A percentile compares a stretch with the other conserved stretches of the same genome.
Conservation (phyloP, 2,329 filamentous ascomycete genomes). For the Aureobasidium sp. region DNA sequence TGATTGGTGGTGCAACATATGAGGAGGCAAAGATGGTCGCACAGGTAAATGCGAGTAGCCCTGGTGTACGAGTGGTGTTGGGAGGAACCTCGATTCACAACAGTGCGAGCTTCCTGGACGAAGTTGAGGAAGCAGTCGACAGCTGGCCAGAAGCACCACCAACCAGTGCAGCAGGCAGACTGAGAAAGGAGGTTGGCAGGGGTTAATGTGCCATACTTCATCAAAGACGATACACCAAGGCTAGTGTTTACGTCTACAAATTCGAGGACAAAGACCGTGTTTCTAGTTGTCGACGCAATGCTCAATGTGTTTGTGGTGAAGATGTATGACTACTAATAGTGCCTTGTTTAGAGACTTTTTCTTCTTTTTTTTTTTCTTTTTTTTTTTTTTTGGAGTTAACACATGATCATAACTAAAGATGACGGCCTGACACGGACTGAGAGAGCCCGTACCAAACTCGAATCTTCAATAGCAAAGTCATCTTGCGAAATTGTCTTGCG, state of each 20-base stretch:
- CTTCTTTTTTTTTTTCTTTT: too few relatives aligned
- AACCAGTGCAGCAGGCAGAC: constrained; percentile 51
- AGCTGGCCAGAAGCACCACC: constrained; percentile 68
- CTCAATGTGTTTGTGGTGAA: neutral
- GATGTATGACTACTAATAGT: neutral
- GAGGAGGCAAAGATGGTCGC: constrained; percentile 95
- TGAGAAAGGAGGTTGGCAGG: constrained; percentile 52
- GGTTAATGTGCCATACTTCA: neutral
- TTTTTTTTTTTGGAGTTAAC: too few relatives aligned
- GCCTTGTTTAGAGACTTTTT: neutral
- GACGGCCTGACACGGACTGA: neutral
- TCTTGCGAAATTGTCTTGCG: neutral
- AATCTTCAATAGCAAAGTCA: neutral
- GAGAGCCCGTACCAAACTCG: neutral
- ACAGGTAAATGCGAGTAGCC: constrained; percentile 84
- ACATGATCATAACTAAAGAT: too few relatives aligned
- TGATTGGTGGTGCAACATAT: constrained; percentile 87
- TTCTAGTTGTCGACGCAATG: neutral
- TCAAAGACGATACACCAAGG: neutral
- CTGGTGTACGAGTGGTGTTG: constrained; percentile 79
- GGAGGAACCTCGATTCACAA: constrained; percentile 87
- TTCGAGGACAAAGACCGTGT: neutral
- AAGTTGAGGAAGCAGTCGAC: constrained; percentile 80
- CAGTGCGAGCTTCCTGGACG: constrained; percentile 76
- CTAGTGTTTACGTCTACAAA: neutral